Base-by-base conservation (phyloP, 768 basidiomycete species). In the Lentinula guzmanii region DNA sequence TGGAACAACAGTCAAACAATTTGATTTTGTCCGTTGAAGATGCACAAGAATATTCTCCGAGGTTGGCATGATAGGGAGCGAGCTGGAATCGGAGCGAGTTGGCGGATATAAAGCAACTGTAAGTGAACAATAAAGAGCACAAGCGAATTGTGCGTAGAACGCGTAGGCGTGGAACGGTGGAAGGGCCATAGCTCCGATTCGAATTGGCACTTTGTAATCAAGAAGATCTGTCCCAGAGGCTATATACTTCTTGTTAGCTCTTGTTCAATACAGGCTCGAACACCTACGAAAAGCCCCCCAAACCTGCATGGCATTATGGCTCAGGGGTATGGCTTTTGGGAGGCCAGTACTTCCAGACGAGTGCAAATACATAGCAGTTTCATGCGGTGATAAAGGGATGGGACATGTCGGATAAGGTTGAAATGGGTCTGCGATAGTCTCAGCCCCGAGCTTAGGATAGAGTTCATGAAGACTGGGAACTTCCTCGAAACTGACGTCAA, bases 341-440 rank as follows among this genome's bases (percentile, higher is more conserved):
- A 73, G 70, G 1, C 76, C 75, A 0, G 77, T 76, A 48, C 77
- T 77, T 11, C 77, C 76, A 0, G 78, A 77, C 0, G 78, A 79
- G 57, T 78, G 75, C 2, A 77, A 58, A 58, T 71, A 72, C 34
- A 67, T 59, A n/a, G 66, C 39, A 6, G 71, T 39, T 16, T 64
- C 68, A 10, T 73, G 63, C 1, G 58, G 37, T 11, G 16, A 15
- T 0, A 68, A 57, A 8, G 58, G 62, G 4, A 8, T 16, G 0
- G 34, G 0, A 4, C 61, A 10, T 11, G 16, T 10, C 3, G 63
- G 13, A 37, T 13, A 31, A 50, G 10, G 35, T 33, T 21, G 8
- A 42, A 46, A 59, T 18, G 58, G 58, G n/a, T 59, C 45, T 37
- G 43, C 46, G 18, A 11, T 15, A 11, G 60, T 57, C 24, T 72